phyloP scores from a whole-genome alignment of 805 yeast species.

The Zygotorulaspora sp. region DNA sequence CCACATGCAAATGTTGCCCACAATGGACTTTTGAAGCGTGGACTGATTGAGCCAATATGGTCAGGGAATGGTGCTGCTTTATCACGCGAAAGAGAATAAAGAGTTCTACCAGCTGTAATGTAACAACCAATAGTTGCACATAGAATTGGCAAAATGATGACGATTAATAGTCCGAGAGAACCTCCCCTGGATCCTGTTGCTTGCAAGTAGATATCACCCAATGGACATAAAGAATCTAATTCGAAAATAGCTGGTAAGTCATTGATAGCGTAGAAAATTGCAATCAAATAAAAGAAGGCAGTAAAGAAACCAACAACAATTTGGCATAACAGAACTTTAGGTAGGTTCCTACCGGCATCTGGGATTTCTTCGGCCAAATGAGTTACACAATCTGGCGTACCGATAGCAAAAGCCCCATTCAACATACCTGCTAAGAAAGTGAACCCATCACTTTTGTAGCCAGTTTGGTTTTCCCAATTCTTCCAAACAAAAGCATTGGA shows the following conservation, averaged over 20 bases:
- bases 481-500: constrained; percentile 8
- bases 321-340: constrained; percentile 7
- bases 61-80: constrained; percentile 10
- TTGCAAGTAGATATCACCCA: constrained; percentile 9
- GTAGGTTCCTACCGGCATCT: constrained; percentile 8
- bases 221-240: constrained; percentile 5
- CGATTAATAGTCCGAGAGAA: constrained; percentile 6
- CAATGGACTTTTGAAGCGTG: constrained; percentile 7
- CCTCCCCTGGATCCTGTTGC: constrained; percentile 10
- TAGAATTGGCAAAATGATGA: constrained; percentile 6
- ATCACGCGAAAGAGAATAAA: constrained; percentile 9
- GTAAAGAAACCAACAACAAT: constrained; percentile 8
- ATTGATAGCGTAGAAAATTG: constrained; percentile 9
- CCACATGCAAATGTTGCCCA: constrained; percentile 10
- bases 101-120: constrained; percentile 8
- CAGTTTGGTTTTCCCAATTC: constrained; percentile 8
- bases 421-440: constrained; percentile 8
- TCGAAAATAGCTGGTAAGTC: constrained; percentile 5
- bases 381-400: constrained; percentile 9
- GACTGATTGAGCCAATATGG: constrained; percentile 5
- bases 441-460: constrained; percentile 9
- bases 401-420: constrained; percentile 9
- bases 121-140: constrained; percentile 10
- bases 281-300: constrained; percentile 7
- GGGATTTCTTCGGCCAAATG: constrained; percentile 10